These are phyloP conservation scores for Knufia petricola DNA, from an alignment of 2,329 filamentous ascomycete species.

Conservation along the genomic window DNA sequence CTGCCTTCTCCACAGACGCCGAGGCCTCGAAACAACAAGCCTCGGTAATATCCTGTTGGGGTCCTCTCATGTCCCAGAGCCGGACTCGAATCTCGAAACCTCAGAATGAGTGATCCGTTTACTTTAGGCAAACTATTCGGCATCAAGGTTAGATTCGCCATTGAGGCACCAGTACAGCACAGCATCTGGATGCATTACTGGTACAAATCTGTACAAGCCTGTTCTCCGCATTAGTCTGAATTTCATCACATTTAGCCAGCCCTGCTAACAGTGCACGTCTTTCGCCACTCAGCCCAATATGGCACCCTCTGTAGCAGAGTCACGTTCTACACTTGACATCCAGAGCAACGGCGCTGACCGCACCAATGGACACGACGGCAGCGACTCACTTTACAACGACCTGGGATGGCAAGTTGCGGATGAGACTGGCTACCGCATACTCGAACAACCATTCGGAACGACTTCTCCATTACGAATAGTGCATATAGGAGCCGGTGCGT, in stretches of 20 bases:
- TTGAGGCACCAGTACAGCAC: no score
- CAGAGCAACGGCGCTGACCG: neutral
- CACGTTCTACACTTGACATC: neutral
- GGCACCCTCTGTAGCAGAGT: constrained; percentile 2
- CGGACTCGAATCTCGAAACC: neutral
- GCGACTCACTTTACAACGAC: neutral
- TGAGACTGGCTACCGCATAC: neutral
- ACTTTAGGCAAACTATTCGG: no score
- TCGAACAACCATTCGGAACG: neutral
- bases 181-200: no score
- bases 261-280: neutral
- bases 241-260: neutral
- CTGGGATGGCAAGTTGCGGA: neutral
- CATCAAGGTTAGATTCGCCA: no score
- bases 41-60: neutral
- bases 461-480: constrained; percentile 25
- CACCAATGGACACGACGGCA: neutral
- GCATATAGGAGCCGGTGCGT: constrained; percentile 33
- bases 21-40: neutral
- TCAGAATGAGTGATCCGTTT: no score
- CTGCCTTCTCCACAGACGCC: neutral
- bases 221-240: no score
- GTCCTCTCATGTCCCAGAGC: neutral
- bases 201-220: no score
- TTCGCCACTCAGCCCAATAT: neutral